A percentile compares a stretch with the other conserved stretches of the same genome.
phyloP scores from a whole-genome alignment of 768 basidiomycete species.

The Mycena haematopus region DNA sequence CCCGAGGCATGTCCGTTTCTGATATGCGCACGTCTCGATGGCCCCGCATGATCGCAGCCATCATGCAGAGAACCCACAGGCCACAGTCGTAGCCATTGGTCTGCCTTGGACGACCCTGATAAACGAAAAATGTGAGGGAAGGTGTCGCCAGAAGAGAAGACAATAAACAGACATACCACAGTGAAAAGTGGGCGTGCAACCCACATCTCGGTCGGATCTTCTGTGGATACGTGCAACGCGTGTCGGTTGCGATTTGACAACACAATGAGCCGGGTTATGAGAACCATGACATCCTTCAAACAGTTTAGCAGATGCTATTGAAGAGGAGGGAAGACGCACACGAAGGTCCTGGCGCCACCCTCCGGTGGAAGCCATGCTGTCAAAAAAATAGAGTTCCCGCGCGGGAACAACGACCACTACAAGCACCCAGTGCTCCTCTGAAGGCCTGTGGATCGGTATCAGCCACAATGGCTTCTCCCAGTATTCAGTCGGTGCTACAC shows the following conservation, averaged over 20 bases:
- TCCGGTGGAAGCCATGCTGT: slow-evolving; percentile 35
- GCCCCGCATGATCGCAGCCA: background rate
- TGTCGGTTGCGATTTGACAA: background rate
- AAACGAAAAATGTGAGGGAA: too few species aligned
- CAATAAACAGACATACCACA: too few species aligned
- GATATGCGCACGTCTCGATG: too few species aligned
- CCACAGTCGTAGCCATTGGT: background rate
- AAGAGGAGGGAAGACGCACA: background rate
- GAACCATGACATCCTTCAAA: background rate
- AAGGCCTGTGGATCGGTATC: slow-evolving; percentile 41
- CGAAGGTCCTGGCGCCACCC: slow-evolving; percentile 10
- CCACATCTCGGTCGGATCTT: background rate
- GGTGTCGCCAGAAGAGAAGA: too few species aligned
- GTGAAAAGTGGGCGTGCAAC: background rate
- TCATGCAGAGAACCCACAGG: background rate
- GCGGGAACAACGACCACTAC: slow-evolving; percentile 29
- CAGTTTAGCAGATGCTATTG: too few species aligned
- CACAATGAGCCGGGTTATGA: background rate
- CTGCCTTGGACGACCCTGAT: background rate
- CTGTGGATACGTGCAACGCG: background rate
- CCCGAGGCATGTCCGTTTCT: too few species aligned
- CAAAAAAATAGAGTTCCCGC: slow-evolving; percentile 36
- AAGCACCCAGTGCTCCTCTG: slow-evolving; percentile 42
- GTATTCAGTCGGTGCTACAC: slow-evolving; percentile 25
- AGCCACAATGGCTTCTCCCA: slow-evolving; percentile 44